Percentiles rank a stretch among this genome's conserved stretches.
phyloP scores from a whole-genome alignment of 441 rosid genomes.

The Isatis lusitanica region DNA sequence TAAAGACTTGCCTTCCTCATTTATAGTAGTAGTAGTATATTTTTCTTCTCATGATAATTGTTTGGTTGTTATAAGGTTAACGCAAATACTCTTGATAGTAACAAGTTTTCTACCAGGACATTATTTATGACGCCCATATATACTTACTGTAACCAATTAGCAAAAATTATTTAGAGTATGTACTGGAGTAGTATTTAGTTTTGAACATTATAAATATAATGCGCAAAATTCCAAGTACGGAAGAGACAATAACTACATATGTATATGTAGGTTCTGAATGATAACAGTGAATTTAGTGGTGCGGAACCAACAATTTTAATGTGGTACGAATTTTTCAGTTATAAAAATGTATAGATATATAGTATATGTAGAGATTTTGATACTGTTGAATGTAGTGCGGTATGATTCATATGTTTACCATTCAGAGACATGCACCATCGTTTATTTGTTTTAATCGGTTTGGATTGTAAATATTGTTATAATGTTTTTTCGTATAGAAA shows the following conservation, averaged over 20 bases:
- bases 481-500: background rate
- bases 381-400: too few relatives aligned
- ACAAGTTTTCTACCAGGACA: background rate
- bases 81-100: background rate
- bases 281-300: too few relatives aligned
- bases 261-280: too few relatives aligned
- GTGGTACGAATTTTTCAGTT: too few relatives aligned
- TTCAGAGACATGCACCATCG: too few relatives aligned
- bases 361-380: too few relatives aligned
- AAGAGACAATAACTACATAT: background rate
- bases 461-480: background rate
- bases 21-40: background rate
- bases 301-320: too few relatives aligned
- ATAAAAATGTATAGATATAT: too few relatives aligned
- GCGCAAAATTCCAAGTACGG: background rate
- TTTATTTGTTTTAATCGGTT: background rate
- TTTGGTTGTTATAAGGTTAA: background rate
- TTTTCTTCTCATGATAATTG: background rate
- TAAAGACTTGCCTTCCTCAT: background rate
- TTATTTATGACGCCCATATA: background rate
- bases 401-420: too few relatives aligned
- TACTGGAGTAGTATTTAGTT: background rate
- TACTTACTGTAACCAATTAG: background rate
- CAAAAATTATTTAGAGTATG: background rate
- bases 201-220: too few relatives aligned